Evolutionary conservation across 495 filamentous ascomycete species (phyloP), one percentile per base, ranked within the genome.

Genomic region (Neurospora discreta): DNA sequence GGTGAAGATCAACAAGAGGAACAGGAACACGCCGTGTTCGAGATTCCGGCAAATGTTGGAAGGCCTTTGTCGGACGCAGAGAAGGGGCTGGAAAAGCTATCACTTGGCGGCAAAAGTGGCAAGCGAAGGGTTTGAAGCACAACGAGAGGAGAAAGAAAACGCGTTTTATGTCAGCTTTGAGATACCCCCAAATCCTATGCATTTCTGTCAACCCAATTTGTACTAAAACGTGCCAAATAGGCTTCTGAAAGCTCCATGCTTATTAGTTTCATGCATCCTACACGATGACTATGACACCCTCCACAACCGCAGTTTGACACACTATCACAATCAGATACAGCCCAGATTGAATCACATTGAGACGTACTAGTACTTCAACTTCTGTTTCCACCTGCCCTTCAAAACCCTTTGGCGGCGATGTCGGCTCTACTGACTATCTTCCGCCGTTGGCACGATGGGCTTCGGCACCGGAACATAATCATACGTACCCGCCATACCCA

Each of bases 401-500:
- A 65, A 33, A 9, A 26, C 33, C 52, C 26, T 33, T 26, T 65
- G 52, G 52, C 42, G 43, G 43, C 69, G 69, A 67, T 33, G 42
- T 6, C 26, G 43, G 46, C 73, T 58, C 80, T 82, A 81, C 72
- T 81, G 76, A 52, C 78, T 74, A 11, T 70, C 52, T 44, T 80
- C 79, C 67, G 52, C 74, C 52, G 26, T 33, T 68, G 79, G 74
- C 38, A 68, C 65, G 33, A 83, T 81, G 20, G 81, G 75, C 73
- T 78, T 81, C 2, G 72, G 72, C 42, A 75, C 68, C 18, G 74
- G 46, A 11, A 85, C 78, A 71, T 85, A 80, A 69, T 90, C 85
- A 65, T 84, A 82, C 1, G 77, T 78, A 5, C 85, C 89, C 39
- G 79, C 80, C 70, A 84, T 78, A 3, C 71, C 67, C 43, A 83